A percentile compares a stretch with the other conserved stretches of the same genome.
These are phyloP conservation scores for Pseudogymnoascus sp. DNA, from an alignment of 2,329 filamentous ascomycete species.

Conservation along the genomic window DNA sequence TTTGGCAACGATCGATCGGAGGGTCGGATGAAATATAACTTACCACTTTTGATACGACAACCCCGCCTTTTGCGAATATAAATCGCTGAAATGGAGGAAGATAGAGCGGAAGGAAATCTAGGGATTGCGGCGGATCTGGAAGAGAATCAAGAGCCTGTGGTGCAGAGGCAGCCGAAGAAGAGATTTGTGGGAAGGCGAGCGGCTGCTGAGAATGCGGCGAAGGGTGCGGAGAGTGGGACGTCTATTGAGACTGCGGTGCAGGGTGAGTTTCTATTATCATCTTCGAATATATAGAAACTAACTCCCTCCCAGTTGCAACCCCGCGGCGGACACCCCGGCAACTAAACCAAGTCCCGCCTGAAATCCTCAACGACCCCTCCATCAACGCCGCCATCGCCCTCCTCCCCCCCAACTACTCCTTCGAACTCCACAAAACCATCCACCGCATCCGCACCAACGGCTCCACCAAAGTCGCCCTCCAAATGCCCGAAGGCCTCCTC, in stretches of 20 bases:
- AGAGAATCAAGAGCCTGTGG: slow-evolving; percentile 40
- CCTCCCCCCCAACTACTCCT: slow-evolving; percentile 92
- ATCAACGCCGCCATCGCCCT: slow-evolving; percentile 83
- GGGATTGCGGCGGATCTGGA: slow-evolving; percentile 62
- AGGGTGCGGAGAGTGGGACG: slow-evolving; percentile 22
- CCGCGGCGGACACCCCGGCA: slow-evolving; percentile 66
- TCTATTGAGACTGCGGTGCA: slow-evolving; percentile 56
- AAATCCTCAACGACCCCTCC: slow-evolving; percentile 76
- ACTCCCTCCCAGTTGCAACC: slow-evolving; percentile 29
- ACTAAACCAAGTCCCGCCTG: slow-evolving; percentile 83
- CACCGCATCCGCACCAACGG: slow-evolving; percentile 77
- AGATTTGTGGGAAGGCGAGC: slow-evolving; percentile 81
- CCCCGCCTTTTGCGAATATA: not conserved
- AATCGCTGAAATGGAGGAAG: slow-evolving; percentile 59
- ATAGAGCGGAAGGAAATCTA: slow-evolving; percentile 61
- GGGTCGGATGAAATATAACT: not conserved
- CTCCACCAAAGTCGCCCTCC: slow-evolving; percentile 80
- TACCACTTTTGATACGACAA: not conserved
- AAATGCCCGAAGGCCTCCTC: slow-evolving; percentile 92
- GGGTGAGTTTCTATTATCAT: slow-evolving; percentile 37
- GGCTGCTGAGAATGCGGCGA: slow-evolving; percentile 53
- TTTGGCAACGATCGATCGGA: not conserved
- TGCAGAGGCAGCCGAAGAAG: slow-evolving; percentile 70
- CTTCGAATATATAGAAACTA: not conserved
- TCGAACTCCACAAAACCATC: slow-evolving; percentile 97